Conservation (phyloP, 305 asterid genomes). For the Rubia balearica region DNA sequence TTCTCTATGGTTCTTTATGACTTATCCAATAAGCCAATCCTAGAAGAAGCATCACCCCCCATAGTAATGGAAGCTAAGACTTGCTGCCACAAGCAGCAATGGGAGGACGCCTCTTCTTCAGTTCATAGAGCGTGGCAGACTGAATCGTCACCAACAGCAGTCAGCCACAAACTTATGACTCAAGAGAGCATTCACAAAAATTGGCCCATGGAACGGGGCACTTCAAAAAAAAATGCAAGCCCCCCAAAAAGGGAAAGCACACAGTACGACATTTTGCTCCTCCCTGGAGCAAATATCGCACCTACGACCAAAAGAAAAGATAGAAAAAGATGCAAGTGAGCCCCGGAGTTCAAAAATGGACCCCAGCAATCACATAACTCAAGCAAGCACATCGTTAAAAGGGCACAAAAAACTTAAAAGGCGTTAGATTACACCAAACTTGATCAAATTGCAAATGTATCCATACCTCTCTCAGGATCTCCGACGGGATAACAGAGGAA, state of each 20-base stretch:
- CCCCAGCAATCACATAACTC: slow-evolving; percentile 43
- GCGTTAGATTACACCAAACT: slow-evolving; percentile 8
- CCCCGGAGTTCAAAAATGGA: slow-evolving; percentile 39
- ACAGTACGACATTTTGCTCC: slow-evolving; percentile 99
- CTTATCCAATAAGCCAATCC: slow-evolving; percentile 51
- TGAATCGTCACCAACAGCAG: slow-evolving; percentile 72
- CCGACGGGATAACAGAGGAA: slow-evolving; percentile 68
- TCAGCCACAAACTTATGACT: slow-evolving; percentile 71
- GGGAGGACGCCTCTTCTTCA: slow-evolving; percentile 87
- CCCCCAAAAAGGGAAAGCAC: slow-evolving; percentile 64
- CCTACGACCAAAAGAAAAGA: slow-evolving; percentile 76
- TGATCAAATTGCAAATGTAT: slow-evolving; percentile 18
- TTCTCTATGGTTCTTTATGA: slow-evolving; percentile 32
- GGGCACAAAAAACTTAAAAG: slow-evolving; percentile 16
- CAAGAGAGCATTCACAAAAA: slow-evolving; percentile 64
- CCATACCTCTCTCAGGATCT: slow-evolving; percentile 84
- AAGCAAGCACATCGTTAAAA: slow-evolving; percentile 4
- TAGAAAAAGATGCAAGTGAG: slow-evolving; percentile 39
- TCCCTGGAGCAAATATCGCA: slow-evolving; percentile 99
- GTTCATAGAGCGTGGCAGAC: slow-evolving; percentile 70
- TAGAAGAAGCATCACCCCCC: slow-evolving; percentile 83
- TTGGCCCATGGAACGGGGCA: slow-evolving; percentile 73
- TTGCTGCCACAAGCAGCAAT: slow-evolving; percentile 72
- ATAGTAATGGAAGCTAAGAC: slow-evolving; percentile 46
- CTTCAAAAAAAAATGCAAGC: slow-evolving; percentile 69